A percentile compares a stretch with the other conserved stretches of the same genome.
Conservation (phyloP, 192 early-diverging fungal genomes). For the Phycomyces nitens region DNA sequence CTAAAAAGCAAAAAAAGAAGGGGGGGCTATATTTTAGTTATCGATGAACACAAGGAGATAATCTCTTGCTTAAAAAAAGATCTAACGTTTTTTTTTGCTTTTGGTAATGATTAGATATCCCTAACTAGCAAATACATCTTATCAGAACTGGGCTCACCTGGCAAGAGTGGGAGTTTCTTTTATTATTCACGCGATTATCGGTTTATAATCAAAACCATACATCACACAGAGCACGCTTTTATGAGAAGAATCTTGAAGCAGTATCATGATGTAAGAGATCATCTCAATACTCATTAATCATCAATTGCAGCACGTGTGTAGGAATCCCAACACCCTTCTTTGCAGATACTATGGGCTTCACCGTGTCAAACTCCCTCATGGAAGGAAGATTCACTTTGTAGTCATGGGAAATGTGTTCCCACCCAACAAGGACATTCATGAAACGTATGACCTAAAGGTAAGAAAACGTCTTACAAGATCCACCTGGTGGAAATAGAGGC, state of each 20-base stretch:
- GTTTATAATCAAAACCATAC: conserved; percentile 98
- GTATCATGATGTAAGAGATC: conserved; percentile 62
- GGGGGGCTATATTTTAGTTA: not conserved
- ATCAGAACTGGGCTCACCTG: conserved; percentile 90
- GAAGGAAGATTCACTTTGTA: conserved; percentile 94
- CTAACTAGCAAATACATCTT: conserved; percentile 97
- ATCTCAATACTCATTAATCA: conserved; percentile 5
- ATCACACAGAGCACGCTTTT: conserved; percentile 93
- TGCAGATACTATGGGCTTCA: conserved; percentile 94
- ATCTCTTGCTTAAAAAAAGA: not conserved
- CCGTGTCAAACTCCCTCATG: conserved; percentile 89
- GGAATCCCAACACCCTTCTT: conserved; percentile 87
- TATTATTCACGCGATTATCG: conserved; percentile 97
- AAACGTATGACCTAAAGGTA: conserved; percentile 91
- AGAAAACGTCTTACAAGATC: not conserved
- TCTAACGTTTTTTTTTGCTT: not conserved
- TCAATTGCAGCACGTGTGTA: conserved; percentile 64
- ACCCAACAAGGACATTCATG: conserved; percentile 95
- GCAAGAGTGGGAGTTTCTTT: conserved; percentile 95
- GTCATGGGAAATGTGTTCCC: conserved; percentile 99
- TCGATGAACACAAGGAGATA: not conserved
- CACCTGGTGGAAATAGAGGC: not conserved
- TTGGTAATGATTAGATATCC: conserved; percentile 53
- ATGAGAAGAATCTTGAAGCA: conserved; percentile 81
- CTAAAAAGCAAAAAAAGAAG: too few species aligned